Conservation (phyloP, 2,329 filamentous ascomycete genomes). For the Colletotrichum tanaceti region DNA sequence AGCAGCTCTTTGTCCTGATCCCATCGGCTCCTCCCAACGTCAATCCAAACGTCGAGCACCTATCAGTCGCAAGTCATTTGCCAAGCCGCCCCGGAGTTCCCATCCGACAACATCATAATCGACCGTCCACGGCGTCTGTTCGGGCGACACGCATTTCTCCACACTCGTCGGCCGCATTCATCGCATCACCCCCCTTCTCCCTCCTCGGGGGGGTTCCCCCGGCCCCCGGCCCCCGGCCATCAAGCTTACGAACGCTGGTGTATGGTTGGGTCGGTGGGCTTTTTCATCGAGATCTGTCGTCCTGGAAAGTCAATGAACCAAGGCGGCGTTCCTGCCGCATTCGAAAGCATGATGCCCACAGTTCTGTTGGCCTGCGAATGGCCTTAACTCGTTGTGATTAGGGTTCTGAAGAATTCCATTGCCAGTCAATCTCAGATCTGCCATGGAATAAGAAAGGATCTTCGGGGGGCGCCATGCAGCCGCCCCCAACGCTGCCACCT, state of each 20-base stretch:
- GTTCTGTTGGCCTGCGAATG: background rate
- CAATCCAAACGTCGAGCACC: background rate
- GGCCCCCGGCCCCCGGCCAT: no score
- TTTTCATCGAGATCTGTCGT: background rate
- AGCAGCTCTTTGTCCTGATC: background rate
- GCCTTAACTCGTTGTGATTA: background rate
- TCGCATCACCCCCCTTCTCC: constrained; percentile 21
- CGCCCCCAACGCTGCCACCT: constrained; percentile 24
- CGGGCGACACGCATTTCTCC: constrained; percentile 14
- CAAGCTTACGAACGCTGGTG: no score
- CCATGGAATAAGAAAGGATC: constrained; percentile 17
- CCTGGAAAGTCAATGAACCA: background rate
- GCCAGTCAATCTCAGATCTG: no score
- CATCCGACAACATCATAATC: constrained; percentile 6
- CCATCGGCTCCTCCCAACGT: background rate
- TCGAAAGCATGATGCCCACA: no score
- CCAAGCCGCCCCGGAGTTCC: constrained; percentile 6
- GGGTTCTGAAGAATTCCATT: constrained; percentile 17
- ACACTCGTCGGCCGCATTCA: constrained; percentile 21
- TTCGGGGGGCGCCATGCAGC: constrained; percentile 20
- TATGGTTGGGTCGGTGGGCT: background rate
- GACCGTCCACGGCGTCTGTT: constrained; percentile 9
- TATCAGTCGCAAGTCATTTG: background rate
- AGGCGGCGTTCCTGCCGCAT: background rate
- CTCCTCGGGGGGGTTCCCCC: no score